Conservation (phyloP, 2,329 filamentous ascomycete species). For the Fusarium dlaminii region DNA sequence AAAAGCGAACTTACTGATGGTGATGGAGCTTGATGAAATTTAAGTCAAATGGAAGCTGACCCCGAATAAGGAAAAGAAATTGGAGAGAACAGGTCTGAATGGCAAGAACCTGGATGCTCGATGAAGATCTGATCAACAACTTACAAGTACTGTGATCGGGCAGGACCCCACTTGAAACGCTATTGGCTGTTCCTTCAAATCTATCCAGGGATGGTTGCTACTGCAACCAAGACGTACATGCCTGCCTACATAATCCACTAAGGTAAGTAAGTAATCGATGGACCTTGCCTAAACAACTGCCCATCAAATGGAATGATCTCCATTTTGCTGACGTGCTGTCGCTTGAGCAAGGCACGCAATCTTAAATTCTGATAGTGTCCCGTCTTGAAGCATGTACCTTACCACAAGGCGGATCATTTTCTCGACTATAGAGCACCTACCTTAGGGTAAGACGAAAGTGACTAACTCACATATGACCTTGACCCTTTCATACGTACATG, state of each 20-base stretch:
- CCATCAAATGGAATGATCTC: not conserved
- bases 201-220: constrained; percentile 9
- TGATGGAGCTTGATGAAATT: constrained; percentile 1
- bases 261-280: not conserved
- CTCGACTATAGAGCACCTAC: not conserved
- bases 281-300: not conserved
- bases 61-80: not conserved
- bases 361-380: not conserved
- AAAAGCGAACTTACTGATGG: not conserved
- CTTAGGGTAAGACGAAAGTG: not conserved
- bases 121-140: constrained; percentile 1
- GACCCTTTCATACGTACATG: not conserved
- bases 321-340: not conserved
- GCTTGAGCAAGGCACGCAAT: not conserved
- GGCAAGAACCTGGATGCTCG: not conserved
- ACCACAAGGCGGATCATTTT: not conserved
- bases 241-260: not conserved
- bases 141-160: constrained; percentile 4
- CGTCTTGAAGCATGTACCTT: not conserved
- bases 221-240: constrained; percentile 5
- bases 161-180: constrained; percentile 1
- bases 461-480: not conserved
- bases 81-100: not conserved
- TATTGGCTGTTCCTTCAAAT: constrained; percentile 3
- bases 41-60: not conserved